Evolutionary conservation across 2,329 filamentous ascomycete genomes (phyloP).

Genomic region (Apiospora phragmitis): DNA sequence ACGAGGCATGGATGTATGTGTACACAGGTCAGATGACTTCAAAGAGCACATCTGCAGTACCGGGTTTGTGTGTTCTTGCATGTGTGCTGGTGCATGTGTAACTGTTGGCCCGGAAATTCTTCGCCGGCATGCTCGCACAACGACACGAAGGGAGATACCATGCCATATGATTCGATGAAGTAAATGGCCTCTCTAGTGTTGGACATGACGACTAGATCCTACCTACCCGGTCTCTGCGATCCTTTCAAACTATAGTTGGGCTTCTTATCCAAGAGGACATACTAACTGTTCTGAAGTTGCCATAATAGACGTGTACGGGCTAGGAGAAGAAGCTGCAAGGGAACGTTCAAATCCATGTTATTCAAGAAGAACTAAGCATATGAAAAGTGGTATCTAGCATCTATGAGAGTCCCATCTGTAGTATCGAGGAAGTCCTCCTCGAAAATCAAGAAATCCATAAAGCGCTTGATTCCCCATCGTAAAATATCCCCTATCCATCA

Average conservation of each 20-base stretch:
- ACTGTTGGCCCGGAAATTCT: background rate
- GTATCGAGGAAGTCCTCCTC: background rate
- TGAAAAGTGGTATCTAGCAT: background rate
- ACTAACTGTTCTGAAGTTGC: background rate
- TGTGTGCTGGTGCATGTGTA: background rate
- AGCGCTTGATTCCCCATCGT: background rate
- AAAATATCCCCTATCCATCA: background rate
- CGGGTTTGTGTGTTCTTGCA: background rate
- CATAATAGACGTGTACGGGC: background rate
- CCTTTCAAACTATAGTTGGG: background rate
- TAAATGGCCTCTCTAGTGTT: background rate
- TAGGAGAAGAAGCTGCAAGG: no score
- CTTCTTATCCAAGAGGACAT: background rate
- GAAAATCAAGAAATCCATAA: background rate
- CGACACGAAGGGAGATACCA: background rate
- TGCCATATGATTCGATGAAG: background rate
- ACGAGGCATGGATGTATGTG: background rate
- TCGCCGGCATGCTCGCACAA: background rate
- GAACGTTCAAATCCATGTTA: no score
- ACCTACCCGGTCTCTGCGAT: no score
- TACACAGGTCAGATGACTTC: background rate
- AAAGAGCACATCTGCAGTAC: background rate
- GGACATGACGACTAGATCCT: background rate
- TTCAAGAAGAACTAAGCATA: background rate
- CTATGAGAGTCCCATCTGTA: background rate